Base-by-base conservation (phyloP, 331 rosid genomes). In the Quercus lobata region DNA sequence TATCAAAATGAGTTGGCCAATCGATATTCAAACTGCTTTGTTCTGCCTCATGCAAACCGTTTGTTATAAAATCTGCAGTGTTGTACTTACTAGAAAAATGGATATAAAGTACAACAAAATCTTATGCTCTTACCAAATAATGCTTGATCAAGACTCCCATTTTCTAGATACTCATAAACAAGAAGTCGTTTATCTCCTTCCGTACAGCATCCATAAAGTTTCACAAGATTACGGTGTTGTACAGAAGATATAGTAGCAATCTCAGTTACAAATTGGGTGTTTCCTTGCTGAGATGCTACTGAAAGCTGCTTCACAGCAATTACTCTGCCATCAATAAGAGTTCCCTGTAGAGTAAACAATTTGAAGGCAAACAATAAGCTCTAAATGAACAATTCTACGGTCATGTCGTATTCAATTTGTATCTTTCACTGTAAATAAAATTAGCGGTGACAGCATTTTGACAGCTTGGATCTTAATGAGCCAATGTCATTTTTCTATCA, bases 201-300 rank as follows among this genome's bases (percentile, higher is more conserved):
- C 5, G 89, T 72, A 85, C 97, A 92, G 81, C 95, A 94, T 71
- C 98, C 97, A 16, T 90, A 87, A 72, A 94, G 71, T 77, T 88
- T 89, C 77, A 94, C 97, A 11, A 92, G 92, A 76, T 94, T 94
- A 27, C 91, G 94, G 76, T 92, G 97, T 82, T 89, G 97, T 68
- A 92, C 97, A 3, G 92, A 90, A 72, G 94, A 94, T 84, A 94
- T 94, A 19, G 94, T 94, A 29, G 94, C 96, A 75, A 94, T 94
- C 88, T 94, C 96, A 34, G 96, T 74, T 65, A 89, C 84, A 83
- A 94, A 94, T 80, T 94, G 97, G 55, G 44, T 89, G 79, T 88
- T 92, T 83, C 98, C 98, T 82, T 94, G 98, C 83, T 88, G 89
- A 69, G 97, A 94, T 74, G 87, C 86, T 46, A 86, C 74, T 30